Evolutionary conservation across 2,329 filamentous ascomycete species (phyloP), one percentile per base, ranked within the genome.

Genomic region (Hortaea werneckii): DNA sequence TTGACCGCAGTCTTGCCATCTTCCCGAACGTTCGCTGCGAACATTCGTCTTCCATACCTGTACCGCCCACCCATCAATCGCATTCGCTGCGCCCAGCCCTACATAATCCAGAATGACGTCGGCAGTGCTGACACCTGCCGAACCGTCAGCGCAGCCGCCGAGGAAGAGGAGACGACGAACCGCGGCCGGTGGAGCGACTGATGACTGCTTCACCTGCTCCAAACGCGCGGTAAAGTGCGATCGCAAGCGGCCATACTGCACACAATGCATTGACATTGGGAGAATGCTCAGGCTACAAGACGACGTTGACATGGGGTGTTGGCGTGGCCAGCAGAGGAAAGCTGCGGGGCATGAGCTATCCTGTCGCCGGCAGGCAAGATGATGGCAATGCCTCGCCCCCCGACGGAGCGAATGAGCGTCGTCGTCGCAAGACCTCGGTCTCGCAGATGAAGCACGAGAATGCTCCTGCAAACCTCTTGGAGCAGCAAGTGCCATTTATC

Each of bases 251-350:
- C 90, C 90, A 6, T 96, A 95, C 69, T 96, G 92, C 70, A 88
- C 88, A 39, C 89, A 88, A 68, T 98, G 90, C 66, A 78, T 96
- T 52, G 87, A 95, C 57, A 77, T 87, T 53, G 89, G 88, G 54
- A 64, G 88, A 94, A 62, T 96, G 90, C 70, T 88, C 87, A 28
- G 90, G 90, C 49, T 96, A 96, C 74, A 94, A 94, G 71, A 96
- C 90, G 11, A 89, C 90, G 57, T 75, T 96, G 67, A 96, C 90
- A 40, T 96, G 90, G 90, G 88, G 88, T 37, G 87, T 95, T 41
- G 90, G 90, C 43, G 90, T 96, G 48, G 90, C 90, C 46, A 95
- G 89, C 68, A 82, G 90, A 60, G 90, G 90, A 62, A 96, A 96
- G 73, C 80, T 96, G 52, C 80, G 90, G 51, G 90, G 90, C 35